Conservation (phyloP, 768 basidiomycete genomes). For the Podaxis mareebaensis region DNA sequence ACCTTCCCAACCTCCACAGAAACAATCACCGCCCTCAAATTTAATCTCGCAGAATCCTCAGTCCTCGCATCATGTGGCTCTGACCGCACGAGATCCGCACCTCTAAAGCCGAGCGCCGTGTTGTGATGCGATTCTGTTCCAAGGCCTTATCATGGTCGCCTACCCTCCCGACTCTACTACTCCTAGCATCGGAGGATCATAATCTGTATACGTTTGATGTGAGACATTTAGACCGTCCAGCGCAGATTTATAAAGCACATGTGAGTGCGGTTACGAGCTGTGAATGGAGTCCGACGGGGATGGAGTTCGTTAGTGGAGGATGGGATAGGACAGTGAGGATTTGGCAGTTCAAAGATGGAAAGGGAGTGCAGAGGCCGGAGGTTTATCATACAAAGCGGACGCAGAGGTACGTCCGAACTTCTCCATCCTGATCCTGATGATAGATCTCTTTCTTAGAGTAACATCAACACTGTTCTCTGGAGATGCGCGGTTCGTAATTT, state of each 20-base stretch:
- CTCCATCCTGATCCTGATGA: neutral
- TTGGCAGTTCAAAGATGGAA: conserved; percentile 49
- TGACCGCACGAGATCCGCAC: conserved; percentile 97
- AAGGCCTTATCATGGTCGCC: conserved; percentile 96
- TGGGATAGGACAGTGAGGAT: conserved; percentile 95
- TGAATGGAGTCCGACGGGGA: conserved; percentile 96
- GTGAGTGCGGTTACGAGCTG: conserved; percentile 96
- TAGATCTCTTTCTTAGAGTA: conserved; percentile 52
- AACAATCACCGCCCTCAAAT: conserved; percentile 84
- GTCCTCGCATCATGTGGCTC: conserved; percentile 95
- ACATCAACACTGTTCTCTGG: conserved; percentile 86
- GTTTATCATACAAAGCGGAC: conserved; percentile 99
- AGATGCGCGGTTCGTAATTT: conserved; percentile 88
- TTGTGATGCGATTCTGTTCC: conserved; percentile 92
- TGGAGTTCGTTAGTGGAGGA: conserved; percentile 93
- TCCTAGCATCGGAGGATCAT: conserved; percentile 98
- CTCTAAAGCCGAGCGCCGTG: conserved; percentile 89
- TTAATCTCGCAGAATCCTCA: conserved; percentile 94
- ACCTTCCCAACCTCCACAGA: conserved; percentile 87
- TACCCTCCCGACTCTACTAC: conserved; percentile 86
- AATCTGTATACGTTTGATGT: conserved; percentile 98
- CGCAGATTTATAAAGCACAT: conserved; percentile 95
- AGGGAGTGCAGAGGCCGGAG: conserved; percentile 49
- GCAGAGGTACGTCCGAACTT: conserved; percentile 68
- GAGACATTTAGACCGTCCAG: conserved; percentile 76